Conservation (phyloP, 768 basidiomycete genomes). For the Clitopilus passeckerianus region DNA sequence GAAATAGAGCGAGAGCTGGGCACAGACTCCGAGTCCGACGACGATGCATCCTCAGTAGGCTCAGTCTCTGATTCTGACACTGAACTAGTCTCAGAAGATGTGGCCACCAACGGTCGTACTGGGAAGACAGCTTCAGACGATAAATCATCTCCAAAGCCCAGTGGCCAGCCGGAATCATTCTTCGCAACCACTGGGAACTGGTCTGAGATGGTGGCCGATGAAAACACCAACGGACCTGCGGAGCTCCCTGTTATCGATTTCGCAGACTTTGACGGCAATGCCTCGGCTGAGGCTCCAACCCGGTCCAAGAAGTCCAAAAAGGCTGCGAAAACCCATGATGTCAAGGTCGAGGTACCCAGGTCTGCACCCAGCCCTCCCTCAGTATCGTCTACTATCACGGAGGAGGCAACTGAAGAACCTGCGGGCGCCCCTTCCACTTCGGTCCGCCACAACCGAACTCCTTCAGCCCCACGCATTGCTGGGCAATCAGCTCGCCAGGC, state of each 20-base stretch:
- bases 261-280: conserved; percentile 49
- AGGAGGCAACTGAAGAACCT: conserved; percentile 23
- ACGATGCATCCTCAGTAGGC: conserved; percentile 52
- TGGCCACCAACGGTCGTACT: conserved; percentile 41
- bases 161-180: conserved; percentile 38
- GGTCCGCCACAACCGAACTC: conserved; percentile 10
- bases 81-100: conserved; percentile 65
- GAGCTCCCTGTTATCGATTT: conserved; percentile 82
- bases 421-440: conserved; percentile 28
- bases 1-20: conserved; percentile 69
- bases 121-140: conserved; percentile 63
- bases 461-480: conserved; percentile 27
- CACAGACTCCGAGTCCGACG: conserved; percentile 69
- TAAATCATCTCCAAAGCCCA: conserved; percentile 53
- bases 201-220: conserved; percentile 85
- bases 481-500: conserved; percentile 75
- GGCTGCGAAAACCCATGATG: conserved; percentile 27
- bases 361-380: conserved; percentile 23
- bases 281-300: conserved; percentile 20
- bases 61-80: conserved; percentile 68
- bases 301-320: conserved; percentile 39
- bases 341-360: conserved; percentile 24
- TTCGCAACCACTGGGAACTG: conserved; percentile 56
- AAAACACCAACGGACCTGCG: conserved; percentile 55
- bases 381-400: conserved; percentile 16